These are phyloP conservation scores for Trichoderma breve DNA, from an alignment of 2,329 filamentous ascomycete genomes.

Conservation along the genomic window DNA sequence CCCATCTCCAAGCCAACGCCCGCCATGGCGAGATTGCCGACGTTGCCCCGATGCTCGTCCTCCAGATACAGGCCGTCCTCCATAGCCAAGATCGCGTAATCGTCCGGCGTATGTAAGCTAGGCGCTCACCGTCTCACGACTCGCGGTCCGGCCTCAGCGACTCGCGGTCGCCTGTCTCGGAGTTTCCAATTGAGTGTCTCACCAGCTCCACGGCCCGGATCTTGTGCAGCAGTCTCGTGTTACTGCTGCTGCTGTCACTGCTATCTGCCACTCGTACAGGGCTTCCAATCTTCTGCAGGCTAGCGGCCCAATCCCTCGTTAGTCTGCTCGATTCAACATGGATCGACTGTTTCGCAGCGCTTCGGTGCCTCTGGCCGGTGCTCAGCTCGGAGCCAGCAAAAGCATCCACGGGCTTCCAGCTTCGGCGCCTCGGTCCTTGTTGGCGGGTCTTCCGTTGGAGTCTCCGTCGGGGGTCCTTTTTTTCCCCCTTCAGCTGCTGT, in stretches of 20 bases:
- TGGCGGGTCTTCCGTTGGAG: slow-evolving; percentile 9
- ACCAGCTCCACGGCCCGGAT: not conserved
- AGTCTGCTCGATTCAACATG: not conserved
- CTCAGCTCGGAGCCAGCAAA: not conserved
- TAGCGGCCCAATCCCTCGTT: not conserved
- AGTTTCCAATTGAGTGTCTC: not conserved
- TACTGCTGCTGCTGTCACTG: not conserved
- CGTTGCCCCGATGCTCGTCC: not conserved
- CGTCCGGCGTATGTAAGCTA: not conserved
- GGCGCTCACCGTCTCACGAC: slow-evolving; percentile 6
- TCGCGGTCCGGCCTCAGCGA: not conserved
- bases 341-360: slow-evolving; percentile 6
- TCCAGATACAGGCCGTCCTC: not conserved
- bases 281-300: not conserved
- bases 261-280: not conserved
- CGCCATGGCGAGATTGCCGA: not conserved
- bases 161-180: not conserved
- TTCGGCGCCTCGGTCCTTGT: slow-evolving; percentile 1
- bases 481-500: not conserved
- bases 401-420: not conserved
- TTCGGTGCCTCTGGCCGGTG: not conserved
- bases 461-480: not conserved
- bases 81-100: not conserved
- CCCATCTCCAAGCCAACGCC: not conserved
- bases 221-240: not conserved